Base-by-base conservation (phyloP, 2,329 filamentous ascomycete species). In the Cordyceps farinosa region DNA sequence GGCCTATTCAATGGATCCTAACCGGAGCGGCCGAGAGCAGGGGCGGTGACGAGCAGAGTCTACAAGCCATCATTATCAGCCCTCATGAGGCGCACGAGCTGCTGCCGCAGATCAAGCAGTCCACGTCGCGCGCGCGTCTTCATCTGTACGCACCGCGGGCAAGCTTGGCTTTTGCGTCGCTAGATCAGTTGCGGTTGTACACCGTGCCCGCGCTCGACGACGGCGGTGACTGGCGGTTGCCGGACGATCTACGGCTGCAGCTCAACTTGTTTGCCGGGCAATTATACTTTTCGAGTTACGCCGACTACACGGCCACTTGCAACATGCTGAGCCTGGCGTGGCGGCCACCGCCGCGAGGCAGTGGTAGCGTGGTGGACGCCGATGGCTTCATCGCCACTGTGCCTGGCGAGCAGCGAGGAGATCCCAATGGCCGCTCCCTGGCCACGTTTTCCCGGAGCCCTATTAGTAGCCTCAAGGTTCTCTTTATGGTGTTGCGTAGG, bases 201-300 rank as follows among this genome's bases (percentile, higher is more conserved):
- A 55, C 52, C 2, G n/a, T 55, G 5, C 52, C 52, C 3, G 36
- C 3, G 36, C n/a, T 29, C 8, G 36, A 42, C 3, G 34, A 34
- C 9, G 52, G 42, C 6, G 36, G 34, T 34, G 34, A 30, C 36
- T 55, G 52, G 52, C 1, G 5, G 22, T 22, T 55, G 36, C 36
- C 52, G 5, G 13, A 22, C 5, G 4, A 55, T 11, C 34, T 55
- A 36, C 34, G 52, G 22, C n/a, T 42, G 36, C 52, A 55, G 52
- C 77, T 91, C 0, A 88, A 89, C 48, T 73, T 91, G 0, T 91
- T 92, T 62, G 78, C 89, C 0, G 89, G 89, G 0, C 86, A 89
- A 61, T 77, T 91, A 0, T 91, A 91, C 67, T 75, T 91, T 11
- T 80, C 77, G 0, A 38, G 36, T 10, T 83, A 79, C 51, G 63